Conservation (phyloP, 192 early-diverging fungal species). For the Coemansia asiatica region DNA sequence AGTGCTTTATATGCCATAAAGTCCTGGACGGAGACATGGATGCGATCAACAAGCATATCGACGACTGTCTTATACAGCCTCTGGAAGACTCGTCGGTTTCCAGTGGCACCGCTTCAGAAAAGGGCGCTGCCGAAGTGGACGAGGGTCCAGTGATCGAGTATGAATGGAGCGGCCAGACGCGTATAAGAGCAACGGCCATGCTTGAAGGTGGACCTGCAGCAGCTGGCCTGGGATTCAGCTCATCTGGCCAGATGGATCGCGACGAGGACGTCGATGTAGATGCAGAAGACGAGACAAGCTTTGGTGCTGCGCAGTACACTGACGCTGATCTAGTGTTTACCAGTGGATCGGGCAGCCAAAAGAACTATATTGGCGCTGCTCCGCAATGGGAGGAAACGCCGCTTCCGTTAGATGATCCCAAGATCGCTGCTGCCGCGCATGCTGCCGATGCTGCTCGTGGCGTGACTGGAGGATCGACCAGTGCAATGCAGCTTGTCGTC, state of each 20-base stretch:
- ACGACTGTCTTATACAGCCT: conserved; percentile 55
- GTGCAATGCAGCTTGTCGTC: conserved; percentile 64
- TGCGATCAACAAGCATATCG: conserved; percentile 75
- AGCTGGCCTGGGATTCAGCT: neutral
- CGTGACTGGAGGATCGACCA: neutral
- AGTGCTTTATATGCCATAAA: conserved; percentile 29
- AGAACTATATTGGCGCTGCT: neutral
- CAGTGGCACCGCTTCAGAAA: neutral
- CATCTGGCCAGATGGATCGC: conserved; percentile 50
- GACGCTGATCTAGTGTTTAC: conserved; percentile 66
- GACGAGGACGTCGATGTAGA: conserved; percentile 87
- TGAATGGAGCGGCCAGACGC: conserved; percentile 77
- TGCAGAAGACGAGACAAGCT: conserved; percentile 70
- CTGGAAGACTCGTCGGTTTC: conserved; percentile 24
- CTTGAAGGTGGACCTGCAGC: conserved; percentile 67
- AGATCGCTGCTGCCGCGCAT: conserved; percentile 13
- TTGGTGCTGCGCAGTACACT: conserved; percentile 72
- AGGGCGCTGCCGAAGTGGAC: neutral
- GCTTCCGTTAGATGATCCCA: conserved; percentile 1
- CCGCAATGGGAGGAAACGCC: conserved; percentile 16
- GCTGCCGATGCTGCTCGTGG: neutral
- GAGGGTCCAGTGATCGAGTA: conserved; percentile 66
- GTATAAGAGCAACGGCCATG: conserved; percentile 77
- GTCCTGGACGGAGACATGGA: conserved; percentile 46
- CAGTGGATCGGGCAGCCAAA: neutral